Percentiles rank a stretch among this genome's conserved stretches.
Conservation (phyloP, 805 yeast species). For the Schwanniomyces occidentalis region DNA sequence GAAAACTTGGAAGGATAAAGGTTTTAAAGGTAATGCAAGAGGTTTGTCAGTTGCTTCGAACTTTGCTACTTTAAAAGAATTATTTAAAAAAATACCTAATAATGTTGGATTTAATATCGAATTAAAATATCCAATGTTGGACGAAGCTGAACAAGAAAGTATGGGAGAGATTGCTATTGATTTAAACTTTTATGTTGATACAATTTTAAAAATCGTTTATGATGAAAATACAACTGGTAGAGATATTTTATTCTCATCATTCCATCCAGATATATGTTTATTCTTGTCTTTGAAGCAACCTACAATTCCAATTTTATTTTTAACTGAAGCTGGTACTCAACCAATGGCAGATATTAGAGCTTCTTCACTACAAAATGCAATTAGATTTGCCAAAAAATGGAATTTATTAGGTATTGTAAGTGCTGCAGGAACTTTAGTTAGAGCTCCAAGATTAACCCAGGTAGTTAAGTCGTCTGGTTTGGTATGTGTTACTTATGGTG, state of each 20-base stretch:
- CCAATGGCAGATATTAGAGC: slow-evolving; percentile 91
- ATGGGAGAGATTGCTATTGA: slow-evolving; percentile 85
- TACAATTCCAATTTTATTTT: slow-evolving; percentile 82
- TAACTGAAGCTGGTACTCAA: slow-evolving; percentile 85
- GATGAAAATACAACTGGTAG: slow-evolving; percentile 73
- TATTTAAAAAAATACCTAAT: slow-evolving; percentile 77
- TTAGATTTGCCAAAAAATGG: slow-evolving; percentile 89
- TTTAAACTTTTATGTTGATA: slow-evolving; percentile 84
- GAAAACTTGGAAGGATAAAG: slow-evolving; percentile 82
- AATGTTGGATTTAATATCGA: slow-evolving; percentile 93
- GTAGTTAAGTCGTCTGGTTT: slow-evolving; percentile 91
- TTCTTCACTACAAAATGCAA: slow-evolving; percentile 83
- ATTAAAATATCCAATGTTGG: slow-evolving; percentile 92
- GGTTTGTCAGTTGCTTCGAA: slow-evolving; percentile 89
- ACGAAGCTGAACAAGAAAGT: slow-evolving; percentile 85
- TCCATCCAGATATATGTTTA: slow-evolving; percentile 91
- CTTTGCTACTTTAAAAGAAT: slow-evolving; percentile 83
- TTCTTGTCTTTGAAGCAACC: slow-evolving; percentile 90
- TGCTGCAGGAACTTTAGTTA: slow-evolving; percentile 83
- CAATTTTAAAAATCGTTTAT: slow-evolving; percentile 75
- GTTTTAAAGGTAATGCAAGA: slow-evolving; percentile 89
- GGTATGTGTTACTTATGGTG: slow-evolving; percentile 92
- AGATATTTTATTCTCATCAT: slow-evolving; percentile 86
- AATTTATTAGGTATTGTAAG: slow-evolving; percentile 88
- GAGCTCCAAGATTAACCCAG: slow-evolving; percentile 84